phyloP scores from a whole-genome alignment of 2,329 filamentous ascomycete genomes.

The Sphaceloma murrayae region DNA sequence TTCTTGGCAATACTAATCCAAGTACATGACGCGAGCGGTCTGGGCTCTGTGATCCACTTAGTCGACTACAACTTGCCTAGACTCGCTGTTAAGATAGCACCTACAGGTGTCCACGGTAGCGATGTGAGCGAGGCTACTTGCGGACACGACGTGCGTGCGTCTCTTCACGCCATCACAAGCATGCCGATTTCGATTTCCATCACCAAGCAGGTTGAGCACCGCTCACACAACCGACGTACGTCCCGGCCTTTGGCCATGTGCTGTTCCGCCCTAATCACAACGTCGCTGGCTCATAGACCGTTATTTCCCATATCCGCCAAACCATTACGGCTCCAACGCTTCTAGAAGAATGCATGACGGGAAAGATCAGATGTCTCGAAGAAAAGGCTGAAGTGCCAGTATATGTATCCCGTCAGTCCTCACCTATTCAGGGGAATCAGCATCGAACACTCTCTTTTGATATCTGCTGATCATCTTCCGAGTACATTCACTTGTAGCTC shows the following conservation, averaged over 20 bases:
- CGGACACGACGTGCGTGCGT: too few species aligned
- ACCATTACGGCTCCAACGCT: slow-evolving; percentile 2
- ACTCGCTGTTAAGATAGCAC: too few species aligned
- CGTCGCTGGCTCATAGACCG: not conserved
- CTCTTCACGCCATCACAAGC: too few species aligned
- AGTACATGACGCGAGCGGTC: not conserved
- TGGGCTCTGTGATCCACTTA: too few species aligned
- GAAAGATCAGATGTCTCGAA: slow-evolving; percentile 1
- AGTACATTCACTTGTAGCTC: slow-evolving; percentile 3
- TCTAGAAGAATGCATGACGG: slow-evolving; percentile 6
- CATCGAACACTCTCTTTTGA: slow-evolving; percentile 11
- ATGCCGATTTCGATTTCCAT: too few species aligned
- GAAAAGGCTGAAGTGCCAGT: not conserved
- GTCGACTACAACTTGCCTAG: too few species aligned
- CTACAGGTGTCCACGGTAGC: too few species aligned
- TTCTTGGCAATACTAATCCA: too few species aligned
- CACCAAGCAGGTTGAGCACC: too few species aligned
- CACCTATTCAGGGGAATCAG: not conserved
- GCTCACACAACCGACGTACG: too few species aligned
- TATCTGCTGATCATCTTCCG: slow-evolving; percentile 1
- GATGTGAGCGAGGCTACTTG: too few species aligned
- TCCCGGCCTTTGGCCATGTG: too few species aligned
- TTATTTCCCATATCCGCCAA: slow-evolving; percentile 6
- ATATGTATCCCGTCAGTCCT: not conserved
- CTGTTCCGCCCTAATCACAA: not conserved